Evolutionary conservation across 208 protist species (phyloP).

Genomic region (Tritrichomonas musculus): DNA sequence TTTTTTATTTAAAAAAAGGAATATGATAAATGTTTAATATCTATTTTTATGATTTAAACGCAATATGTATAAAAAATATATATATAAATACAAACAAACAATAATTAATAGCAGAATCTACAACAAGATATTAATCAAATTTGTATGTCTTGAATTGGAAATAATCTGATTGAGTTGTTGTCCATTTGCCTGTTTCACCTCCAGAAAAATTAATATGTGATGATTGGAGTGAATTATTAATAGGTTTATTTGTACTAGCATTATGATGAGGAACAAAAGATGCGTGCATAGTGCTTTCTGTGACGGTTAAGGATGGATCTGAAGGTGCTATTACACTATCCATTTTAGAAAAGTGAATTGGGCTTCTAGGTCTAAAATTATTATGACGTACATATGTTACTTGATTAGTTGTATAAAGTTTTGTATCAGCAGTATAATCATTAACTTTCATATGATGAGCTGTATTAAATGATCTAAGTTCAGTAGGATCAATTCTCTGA

Average conservation of each 20-base stretch:
- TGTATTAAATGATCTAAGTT: not conserved
- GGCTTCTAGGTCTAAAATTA: not conserved
- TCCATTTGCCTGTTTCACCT: not conserved
- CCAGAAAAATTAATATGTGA: not conserved
- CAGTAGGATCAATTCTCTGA: not conserved
- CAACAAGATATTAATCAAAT: no score
- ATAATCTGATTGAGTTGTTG: not conserved
- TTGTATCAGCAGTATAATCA: not conserved
- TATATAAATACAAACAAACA: no score
- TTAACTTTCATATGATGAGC: not conserved
- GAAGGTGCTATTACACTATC: not conserved
- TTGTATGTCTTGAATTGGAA: conserved; percentile 1
- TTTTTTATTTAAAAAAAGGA: no score
- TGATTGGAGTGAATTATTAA: not conserved
- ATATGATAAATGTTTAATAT: no score
- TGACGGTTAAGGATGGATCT: not conserved
- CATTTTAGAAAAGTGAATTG: not conserved
- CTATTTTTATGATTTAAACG: no score
- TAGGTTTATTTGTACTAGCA: not conserved
- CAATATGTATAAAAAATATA: no score
- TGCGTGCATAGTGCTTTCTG: not conserved
- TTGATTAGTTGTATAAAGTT: not conserved
- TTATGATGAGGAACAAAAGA: not conserved
- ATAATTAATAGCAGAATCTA: no score
- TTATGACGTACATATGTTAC: not conserved